Conservation (phyloP, 345 rosid species). For the Eutrema japonicum region DNA sequence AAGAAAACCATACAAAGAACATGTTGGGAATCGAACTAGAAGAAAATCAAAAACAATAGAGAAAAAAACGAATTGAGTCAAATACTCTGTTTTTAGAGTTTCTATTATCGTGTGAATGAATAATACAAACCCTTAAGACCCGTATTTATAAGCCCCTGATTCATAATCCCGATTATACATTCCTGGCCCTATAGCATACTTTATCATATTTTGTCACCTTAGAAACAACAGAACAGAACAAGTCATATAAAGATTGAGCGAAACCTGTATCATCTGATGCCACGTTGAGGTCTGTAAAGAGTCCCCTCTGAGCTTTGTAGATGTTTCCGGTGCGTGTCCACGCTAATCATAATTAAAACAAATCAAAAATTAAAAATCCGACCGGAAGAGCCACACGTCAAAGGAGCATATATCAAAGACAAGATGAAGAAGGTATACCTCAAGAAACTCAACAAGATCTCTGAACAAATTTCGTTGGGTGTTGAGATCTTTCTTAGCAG, state of each 20-base stretch:
- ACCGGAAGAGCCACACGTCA: conserved; percentile 13
- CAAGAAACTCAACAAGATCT: conserved; percentile 79
- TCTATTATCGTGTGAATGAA: no score
- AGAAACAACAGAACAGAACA: background rate
- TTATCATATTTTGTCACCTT: no score
- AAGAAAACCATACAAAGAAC: background rate
- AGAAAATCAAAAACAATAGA: no score
- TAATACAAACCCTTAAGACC: no score
- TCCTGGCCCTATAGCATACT: no score
- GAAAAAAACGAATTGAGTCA: no score
- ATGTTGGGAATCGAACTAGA: no score
- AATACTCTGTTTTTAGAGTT: no score
- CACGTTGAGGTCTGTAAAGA: conserved; percentile 65
- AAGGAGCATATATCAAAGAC: background rate
- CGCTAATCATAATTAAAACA: conserved; percentile 45
- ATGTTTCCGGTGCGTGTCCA: conserved; percentile 64
- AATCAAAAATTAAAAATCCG: background rate
- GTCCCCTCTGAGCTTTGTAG: conserved; percentile 77
- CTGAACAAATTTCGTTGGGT: conserved; percentile 81
- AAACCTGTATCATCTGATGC: conserved; percentile 61
- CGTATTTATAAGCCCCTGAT: no score
- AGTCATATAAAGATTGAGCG: conserved; percentile 4
- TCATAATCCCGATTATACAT: no score
- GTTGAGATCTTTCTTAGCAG: conserved; percentile 87
- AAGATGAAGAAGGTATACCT: conserved; percentile 42